phyloP scores from a whole-genome alignment of 495 filamentous ascomycete genomes.

The Lentithecium fluviatile region DNA sequence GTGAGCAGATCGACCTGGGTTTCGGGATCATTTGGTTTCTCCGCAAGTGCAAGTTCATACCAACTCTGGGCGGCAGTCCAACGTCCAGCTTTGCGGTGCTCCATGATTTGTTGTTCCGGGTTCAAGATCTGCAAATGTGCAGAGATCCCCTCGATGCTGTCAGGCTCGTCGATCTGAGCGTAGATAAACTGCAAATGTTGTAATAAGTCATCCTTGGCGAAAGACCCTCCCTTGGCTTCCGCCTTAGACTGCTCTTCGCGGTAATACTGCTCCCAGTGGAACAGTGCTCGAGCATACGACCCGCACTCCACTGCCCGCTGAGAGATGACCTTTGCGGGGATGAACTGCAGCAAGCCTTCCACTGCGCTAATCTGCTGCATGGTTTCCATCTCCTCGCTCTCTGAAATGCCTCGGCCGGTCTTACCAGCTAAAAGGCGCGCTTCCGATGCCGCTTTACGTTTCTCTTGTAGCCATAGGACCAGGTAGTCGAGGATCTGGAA shows the following conservation, averaged over 20 bases:
- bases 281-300: slow-evolving; percentile 86
- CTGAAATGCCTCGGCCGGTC: slow-evolving; percentile 36
- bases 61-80: slow-evolving; percentile 98
- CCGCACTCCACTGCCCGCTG: slow-evolving; percentile 84
- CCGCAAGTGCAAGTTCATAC: slow-evolving; percentile 85
- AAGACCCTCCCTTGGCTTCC: slow-evolving; percentile 37
- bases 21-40: slow-evolving; percentile 72
- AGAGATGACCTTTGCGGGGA: slow-evolving; percentile 84
- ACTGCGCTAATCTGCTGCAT: slow-evolving; percentile 59
- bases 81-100: slow-evolving; percentile 87
- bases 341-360: slow-evolving; percentile 60
- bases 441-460: slow-evolving; percentile 57
- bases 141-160: slow-evolving; percentile 93
- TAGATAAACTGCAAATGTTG: slow-evolving; percentile 88
- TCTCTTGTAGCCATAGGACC: slow-evolving; percentile 82
- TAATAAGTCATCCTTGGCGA: slow-evolving; percentile 53
- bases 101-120: slow-evolving; percentile 86
- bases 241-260: slow-evolving; percentile 54
- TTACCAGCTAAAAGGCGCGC: slow-evolving; percentile 35
- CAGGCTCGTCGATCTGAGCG: slow-evolving; percentile 93
- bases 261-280: slow-evolving; percentile 91
- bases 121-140: slow-evolving; percentile 75
- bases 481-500: slow-evolving; percentile 91
- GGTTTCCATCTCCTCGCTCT: slow-evolving; percentile 40
- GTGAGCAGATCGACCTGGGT: slow-evolving; percentile 79